A percentile compares a stretch with the other conserved stretches of the same genome.
phyloP scores from a whole-genome alignment of 2,329 filamentous ascomycete genomes.

The Pyricularia pennisetigena region DNA sequence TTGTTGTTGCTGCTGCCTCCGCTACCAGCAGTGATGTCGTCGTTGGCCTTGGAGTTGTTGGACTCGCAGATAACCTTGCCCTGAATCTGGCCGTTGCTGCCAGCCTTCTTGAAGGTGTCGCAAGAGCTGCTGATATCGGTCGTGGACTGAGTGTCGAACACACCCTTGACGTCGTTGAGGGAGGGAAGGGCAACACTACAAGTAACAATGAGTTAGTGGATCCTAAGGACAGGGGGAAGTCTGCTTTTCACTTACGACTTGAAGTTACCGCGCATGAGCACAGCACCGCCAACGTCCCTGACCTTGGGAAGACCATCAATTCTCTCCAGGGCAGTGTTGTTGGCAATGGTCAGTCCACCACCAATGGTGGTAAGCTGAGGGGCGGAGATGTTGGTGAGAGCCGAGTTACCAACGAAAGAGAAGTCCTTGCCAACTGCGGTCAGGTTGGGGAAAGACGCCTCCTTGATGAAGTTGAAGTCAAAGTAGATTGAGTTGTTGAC shows the following conservation, averaged over 20 bases:
- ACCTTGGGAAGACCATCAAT: slow-evolving; percentile 63
- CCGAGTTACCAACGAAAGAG: slow-evolving; percentile 53
- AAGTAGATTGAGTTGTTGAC: slow-evolving; percentile 78
- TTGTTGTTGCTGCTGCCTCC: slow-evolving; percentile 18
- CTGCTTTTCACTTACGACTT: slow-evolving; percentile 52
- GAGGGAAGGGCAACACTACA: slow-evolving; percentile 59
- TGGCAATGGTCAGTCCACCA: slow-evolving; percentile 77
- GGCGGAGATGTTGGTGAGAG: slow-evolving; percentile 65
- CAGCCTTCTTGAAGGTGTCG: slow-evolving; percentile 36
- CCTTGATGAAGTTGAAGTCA: slow-evolving; percentile 64
- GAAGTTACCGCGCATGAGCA: slow-evolving; percentile 81
- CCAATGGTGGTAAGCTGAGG: slow-evolving; percentile 56
- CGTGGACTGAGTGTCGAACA: slow-evolving; percentile 60
- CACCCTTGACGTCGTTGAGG: slow-evolving; percentile 59
- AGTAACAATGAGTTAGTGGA: slow-evolving; percentile 19
- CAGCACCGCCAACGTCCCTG: slow-evolving; percentile 62
- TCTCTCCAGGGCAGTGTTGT: slow-evolving; percentile 67
- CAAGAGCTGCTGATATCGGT: slow-evolving; percentile 48
- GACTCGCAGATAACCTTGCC: slow-evolving; percentile 40
- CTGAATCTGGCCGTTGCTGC: slow-evolving; percentile 31
- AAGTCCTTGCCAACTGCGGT: slow-evolving; percentile 52
- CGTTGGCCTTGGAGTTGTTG: slow-evolving; percentile 42
- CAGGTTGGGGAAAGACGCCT: slow-evolving; percentile 58
- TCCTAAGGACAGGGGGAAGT: no score
- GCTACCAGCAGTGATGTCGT: slow-evolving; percentile 26